These are phyloP conservation scores for Schizonepeta tenuifolia DNA, from an alignment of 257 asterid species.

Conservation along the genomic window DNA sequence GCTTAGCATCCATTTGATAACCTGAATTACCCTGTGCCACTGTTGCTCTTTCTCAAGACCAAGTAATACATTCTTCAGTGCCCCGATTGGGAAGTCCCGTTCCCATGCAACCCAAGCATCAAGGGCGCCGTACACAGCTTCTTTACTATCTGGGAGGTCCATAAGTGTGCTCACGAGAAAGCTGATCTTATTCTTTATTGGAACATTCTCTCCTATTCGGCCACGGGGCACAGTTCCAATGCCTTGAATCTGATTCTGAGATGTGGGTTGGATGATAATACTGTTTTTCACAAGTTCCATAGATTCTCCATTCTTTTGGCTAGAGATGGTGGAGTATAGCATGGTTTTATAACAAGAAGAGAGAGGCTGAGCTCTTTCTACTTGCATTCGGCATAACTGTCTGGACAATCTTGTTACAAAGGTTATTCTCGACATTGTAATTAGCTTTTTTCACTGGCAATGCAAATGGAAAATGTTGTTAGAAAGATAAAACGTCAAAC, in stretches of 20 bases:
- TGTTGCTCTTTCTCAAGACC: conserved; percentile 84
- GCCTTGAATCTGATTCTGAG: conserved; percentile 32
- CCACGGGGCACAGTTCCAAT: conserved; percentile 31
- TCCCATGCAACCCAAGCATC: conserved; percentile 99
- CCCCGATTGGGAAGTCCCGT: conserved; percentile 71
- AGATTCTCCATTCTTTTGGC: conserved; percentile 29
- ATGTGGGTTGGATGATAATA: conserved; percentile 13
- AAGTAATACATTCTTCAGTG: conserved; percentile 58
- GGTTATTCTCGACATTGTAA: conserved; percentile 48
- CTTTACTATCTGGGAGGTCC: conserved; percentile 64
- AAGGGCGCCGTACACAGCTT: conserved; percentile 67
- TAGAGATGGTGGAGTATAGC: conserved; percentile 37
- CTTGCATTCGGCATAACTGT: conserved; percentile 41
- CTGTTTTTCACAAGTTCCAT: conserved; percentile 29
- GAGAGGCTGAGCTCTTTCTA: conserved; percentile 37
- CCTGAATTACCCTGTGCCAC: conserved; percentile 83
- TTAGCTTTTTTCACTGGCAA: conserved; percentile 2
- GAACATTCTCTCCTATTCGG: conserved; percentile 72
- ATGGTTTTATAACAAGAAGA: conserved; percentile 39
- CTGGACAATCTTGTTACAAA: conserved; percentile 45
- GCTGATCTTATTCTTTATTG: conserved; percentile 65
- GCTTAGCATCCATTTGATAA: conserved; percentile 93
- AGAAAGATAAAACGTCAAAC: conserved; percentile 5
- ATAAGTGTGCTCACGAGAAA: conserved; percentile 61
- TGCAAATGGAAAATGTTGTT: not conserved